Percentiles rank a stretch among this genome's conserved stretches.
These are phyloP conservation scores for Colletotrichum tanaceti DNA, from an alignment of 2,329 filamentous ascomycete species.

Conservation along the genomic window DNA sequence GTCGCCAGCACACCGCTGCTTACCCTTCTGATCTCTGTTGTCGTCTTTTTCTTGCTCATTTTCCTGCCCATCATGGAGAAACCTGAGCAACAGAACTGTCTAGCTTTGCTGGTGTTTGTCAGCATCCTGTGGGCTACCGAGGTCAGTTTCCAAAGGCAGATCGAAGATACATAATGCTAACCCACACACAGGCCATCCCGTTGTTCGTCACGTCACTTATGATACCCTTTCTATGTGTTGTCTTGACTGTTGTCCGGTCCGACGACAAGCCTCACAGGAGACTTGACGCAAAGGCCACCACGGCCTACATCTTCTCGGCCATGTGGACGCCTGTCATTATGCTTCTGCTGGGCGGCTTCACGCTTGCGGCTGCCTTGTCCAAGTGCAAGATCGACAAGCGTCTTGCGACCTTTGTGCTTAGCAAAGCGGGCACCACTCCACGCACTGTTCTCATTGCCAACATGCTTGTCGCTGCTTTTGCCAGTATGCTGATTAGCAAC, in stretches of 20 bases:
- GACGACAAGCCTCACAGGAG: slow-evolving; percentile 68
- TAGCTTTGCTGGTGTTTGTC: slow-evolving; percentile 93
- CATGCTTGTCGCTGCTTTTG: slow-evolving; percentile 98
- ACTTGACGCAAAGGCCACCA: slow-evolving; percentile 82
- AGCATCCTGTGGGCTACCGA: slow-evolving; percentile 97
- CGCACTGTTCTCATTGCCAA: slow-evolving; percentile 92
- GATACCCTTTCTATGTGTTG: slow-evolving; percentile 92
- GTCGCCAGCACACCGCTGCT: slow-evolving; percentile 85
- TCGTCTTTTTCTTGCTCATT: slow-evolving; percentile 79
- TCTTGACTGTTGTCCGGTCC: slow-evolving; percentile 84
- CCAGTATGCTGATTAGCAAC: slow-evolving; percentile 99
- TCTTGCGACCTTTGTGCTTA: slow-evolving; percentile 94
- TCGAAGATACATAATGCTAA: slow-evolving; percentile 36
- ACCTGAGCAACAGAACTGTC: slow-evolving; percentile 93
- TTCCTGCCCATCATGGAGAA: slow-evolving; percentile 84
- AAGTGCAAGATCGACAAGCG: slow-evolving; percentile 99
- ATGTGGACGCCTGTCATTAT: slow-evolving; percentile 99
- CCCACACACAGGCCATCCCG: slow-evolving; percentile 77
- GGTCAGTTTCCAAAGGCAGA: slow-evolving; percentile 59
- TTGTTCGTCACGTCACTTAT: slow-evolving; percentile 95
- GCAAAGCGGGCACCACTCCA: slow-evolving; percentile 93
- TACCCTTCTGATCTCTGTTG: slow-evolving; percentile 76
- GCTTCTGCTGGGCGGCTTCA: slow-evolving; percentile 95
- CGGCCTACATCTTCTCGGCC: slow-evolving; percentile 85
- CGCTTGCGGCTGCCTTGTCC: slow-evolving; percentile 91